phyloP scores from a whole-genome alignment of 208 protist species.

The Zelonia costaricensis region DNA sequence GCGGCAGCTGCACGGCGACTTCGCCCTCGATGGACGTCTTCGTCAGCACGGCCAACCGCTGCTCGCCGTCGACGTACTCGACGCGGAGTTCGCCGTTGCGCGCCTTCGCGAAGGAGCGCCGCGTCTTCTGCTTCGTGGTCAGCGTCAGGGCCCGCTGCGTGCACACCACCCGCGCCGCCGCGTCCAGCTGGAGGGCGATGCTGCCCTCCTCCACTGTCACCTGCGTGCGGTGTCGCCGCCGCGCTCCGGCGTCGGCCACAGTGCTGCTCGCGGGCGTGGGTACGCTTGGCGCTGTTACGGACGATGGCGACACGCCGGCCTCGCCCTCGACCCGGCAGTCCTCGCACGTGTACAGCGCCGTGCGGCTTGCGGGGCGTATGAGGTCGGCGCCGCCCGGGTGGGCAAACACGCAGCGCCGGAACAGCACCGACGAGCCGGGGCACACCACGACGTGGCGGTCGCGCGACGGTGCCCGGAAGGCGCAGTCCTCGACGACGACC shows the following conservation, averaged over 20 bases:
- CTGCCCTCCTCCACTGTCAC: conserved; percentile 26
- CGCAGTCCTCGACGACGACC: conserved; percentile 49
- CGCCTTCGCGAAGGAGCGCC: conserved; percentile 17
- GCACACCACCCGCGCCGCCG: conserved; percentile 7
- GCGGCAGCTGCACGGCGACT: conserved; percentile 18
- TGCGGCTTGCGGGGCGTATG: conserved; percentile 13
- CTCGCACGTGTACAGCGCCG: conserved; percentile 24
- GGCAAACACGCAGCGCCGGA: conserved; percentile 47
- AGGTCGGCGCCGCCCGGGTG: conserved; percentile 15
- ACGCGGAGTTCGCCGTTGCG: conserved; percentile 23
- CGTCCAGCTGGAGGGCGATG: conserved; percentile 14
- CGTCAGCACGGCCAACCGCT: conserved; percentile 24
- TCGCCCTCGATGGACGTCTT: conserved; percentile 26
- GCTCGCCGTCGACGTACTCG: conserved; percentile 19
- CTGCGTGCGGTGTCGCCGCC: conserved; percentile 11
- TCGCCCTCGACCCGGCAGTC: conserved; percentile 20
- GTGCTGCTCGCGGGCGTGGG: neutral
- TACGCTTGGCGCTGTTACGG: conserved; percentile 1
- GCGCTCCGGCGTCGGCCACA: neutral
- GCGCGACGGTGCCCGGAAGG: conserved; percentile 25
- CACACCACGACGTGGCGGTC: conserved; percentile 40
- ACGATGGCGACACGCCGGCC: neutral
- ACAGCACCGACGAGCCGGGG: conserved; percentile 51
- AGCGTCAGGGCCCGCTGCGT: conserved; percentile 17
- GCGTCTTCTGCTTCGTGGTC: conserved; percentile 14